Evolutionary conservation across 495 filamentous ascomycete species (phyloP).

Genomic region (Lophiotrema nucula): DNA sequence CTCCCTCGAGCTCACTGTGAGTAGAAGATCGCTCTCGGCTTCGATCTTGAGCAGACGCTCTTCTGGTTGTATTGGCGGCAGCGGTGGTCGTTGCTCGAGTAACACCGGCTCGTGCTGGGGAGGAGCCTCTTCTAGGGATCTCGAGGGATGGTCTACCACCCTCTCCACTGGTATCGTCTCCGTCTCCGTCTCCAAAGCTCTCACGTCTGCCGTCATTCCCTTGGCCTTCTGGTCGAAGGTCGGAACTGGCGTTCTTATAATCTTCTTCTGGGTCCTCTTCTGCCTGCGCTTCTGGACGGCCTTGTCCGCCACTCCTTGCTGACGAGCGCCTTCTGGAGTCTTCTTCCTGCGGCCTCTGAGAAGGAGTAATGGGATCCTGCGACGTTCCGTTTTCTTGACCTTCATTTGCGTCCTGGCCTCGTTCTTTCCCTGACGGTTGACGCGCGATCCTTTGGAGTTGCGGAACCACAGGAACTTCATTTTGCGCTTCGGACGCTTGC

Average conservation of each 20-base stretch:
- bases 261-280: slow-evolving; percentile 1
- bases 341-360: slow-evolving; percentile 10
- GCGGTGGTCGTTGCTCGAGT: neutral
- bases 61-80: neutral
- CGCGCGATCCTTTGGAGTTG: slow-evolving; percentile 1
- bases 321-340: slow-evolving; percentile 5
- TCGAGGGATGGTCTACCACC: neutral
- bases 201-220: neutral
- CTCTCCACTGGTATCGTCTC: slow-evolving; percentile 2
- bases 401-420: neutral
- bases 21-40: neutral
- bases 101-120: neutral
- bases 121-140: neutral
- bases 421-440: neutral
- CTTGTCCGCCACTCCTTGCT: neutral
- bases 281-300: neutral
- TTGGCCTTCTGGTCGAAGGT: neutral
- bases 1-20: neutral
- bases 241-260: neutral
- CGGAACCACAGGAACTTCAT: neutral
- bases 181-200: neutral
- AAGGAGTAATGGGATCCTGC: neutral
- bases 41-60: neutral
- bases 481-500: neutral
- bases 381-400: neutral